A percentile compares a stretch with the other conserved stretches of the same genome.
Evolutionary conservation across 306 rosid genomes (phyloP).

Genomic region (Vigna radiata): DNA sequence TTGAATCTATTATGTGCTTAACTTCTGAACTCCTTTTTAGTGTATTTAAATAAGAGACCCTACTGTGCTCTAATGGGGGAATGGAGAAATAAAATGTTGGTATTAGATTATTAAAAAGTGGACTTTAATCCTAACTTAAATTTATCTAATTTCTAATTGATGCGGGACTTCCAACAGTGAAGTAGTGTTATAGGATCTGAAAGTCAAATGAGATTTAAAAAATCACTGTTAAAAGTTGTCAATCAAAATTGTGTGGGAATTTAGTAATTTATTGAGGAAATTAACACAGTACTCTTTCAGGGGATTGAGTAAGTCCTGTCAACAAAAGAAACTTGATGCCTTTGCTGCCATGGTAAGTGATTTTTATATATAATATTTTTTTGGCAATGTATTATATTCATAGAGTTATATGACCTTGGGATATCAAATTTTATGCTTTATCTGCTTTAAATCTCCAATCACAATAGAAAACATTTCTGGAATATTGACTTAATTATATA

Average conservation of each 20-base stretch:
- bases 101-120: neutral
- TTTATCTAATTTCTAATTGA: too few relatives aligned
- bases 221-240: neutral
- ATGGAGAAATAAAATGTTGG: neutral
- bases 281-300: slow-evolving; percentile 49
- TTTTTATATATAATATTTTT: slow-evolving; percentile 9
- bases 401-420: neutral
- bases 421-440: neutral
- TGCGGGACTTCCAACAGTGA: neutral
- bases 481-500: neutral
- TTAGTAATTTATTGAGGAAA: slow-evolving; percentile 9
- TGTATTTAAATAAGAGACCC: neutral
- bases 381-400: slow-evolving; percentile 19
- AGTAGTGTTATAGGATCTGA: neutral
- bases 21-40: neutral
- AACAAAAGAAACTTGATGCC: slow-evolving; percentile 50
- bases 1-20: slow-evolving; percentile 9
- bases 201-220: neutral
- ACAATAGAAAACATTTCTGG: neutral
- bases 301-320: slow-evolving; percentile 51
- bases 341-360: slow-evolving; percentile 58
- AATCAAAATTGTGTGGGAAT: neutral
- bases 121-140: too few relatives aligned
- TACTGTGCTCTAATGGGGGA: slow-evolving; percentile 3
- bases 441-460: neutral